phyloP scores from a whole-genome alignment of 2,329 filamentous ascomycete species.

The Aspergillus bombycis region DNA sequence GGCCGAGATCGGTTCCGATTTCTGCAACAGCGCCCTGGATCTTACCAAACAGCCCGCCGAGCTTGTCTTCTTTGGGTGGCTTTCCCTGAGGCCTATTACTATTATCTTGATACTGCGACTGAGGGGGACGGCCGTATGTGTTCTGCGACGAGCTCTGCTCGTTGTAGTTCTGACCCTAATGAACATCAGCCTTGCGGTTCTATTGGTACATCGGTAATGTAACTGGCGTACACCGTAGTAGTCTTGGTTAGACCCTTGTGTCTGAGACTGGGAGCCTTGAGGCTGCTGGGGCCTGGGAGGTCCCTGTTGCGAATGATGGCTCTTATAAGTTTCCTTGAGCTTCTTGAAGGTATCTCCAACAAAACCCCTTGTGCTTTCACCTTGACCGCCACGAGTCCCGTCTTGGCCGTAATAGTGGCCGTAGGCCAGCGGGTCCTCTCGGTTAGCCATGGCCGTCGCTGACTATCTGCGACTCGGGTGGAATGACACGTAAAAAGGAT shows the following conservation, averaged over 20 bases:
- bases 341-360: constrained; percentile 57
- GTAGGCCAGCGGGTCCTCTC: constrained; percentile 59
- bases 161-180: constrained; percentile 12
- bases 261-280: not conserved
- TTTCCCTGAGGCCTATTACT: constrained; percentile 27
- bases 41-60: constrained; percentile 58
- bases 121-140: constrained; percentile 29
- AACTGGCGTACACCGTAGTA: constrained; percentile 26
- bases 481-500: not conserved
- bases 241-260: constrained; percentile 27
- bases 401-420: constrained; percentile 50
- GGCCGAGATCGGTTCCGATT: constrained; percentile 55
- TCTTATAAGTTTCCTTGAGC: constrained; percentile 45
- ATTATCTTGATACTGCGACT: constrained; percentile 30
- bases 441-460: constrained; percentile 36
- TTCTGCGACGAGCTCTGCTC: constrained; percentile 21
- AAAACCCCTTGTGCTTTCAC: constrained; percentile 53
- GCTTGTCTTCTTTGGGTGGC: constrained; percentile 38
- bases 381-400: constrained; percentile 35
- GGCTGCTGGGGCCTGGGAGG: constrained; percentile 4
- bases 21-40: constrained; percentile 56
- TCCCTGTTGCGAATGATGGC: constrained; percentile 25
- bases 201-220: not conserved
- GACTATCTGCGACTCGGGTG: not conserved
- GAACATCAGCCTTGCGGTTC: not conserved